Evolutionary conservation across 495 filamentous ascomycete genomes (phyloP), one percentile per base, ranked within the genome.

Genomic region (Aspergillus panamensis): DNA sequence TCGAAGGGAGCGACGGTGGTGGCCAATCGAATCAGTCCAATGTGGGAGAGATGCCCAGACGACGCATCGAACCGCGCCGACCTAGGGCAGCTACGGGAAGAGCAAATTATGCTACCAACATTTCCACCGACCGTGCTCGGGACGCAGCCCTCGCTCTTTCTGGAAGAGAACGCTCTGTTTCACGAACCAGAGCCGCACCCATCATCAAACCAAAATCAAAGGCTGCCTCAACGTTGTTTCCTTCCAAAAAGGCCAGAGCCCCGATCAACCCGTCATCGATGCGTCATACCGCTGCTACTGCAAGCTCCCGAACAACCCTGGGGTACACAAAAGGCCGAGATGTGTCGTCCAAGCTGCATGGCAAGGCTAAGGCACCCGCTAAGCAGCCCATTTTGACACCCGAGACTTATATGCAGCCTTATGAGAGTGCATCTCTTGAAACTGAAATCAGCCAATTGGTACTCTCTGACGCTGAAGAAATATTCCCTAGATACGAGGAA

Each of bases 251-350:
- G 65, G 65, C 73, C 25, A 64, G 69, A 12, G 50, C 48, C 13
- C 67, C 73, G 17, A 78, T 72, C 54, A 80, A 80, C 48, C 74
- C 72, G 3, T 86, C 83, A 9, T 69, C 72, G 12, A 77, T 84
- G 77, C 78, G 82, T 51, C 73, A 83, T 62, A 73, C 82, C 4
- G 84, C 86, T 7, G 87, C 88, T 17, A 78, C 76, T 7, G 78
- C 74, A n/a, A 82, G 79, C 10, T 92, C 91, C 12, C 82, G 83
- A 51, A 88, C 82, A 47, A 96, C 92, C 0, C 72, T 96, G 29
- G 91, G 91, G 7, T 93, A 92, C 66, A 84, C 83, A 51, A 89
- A 87, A 65, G 90, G 92, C 29, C 80, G 91, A 14, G 79, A 77
- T 14, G 80, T 85, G 13, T 86, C 86, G 8, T 73, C 76, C 9